These are phyloP conservation scores for Echria macrotheca DNA, from an alignment of 495 filamentous ascomycete genomes.

Conservation along the genomic window DNA sequence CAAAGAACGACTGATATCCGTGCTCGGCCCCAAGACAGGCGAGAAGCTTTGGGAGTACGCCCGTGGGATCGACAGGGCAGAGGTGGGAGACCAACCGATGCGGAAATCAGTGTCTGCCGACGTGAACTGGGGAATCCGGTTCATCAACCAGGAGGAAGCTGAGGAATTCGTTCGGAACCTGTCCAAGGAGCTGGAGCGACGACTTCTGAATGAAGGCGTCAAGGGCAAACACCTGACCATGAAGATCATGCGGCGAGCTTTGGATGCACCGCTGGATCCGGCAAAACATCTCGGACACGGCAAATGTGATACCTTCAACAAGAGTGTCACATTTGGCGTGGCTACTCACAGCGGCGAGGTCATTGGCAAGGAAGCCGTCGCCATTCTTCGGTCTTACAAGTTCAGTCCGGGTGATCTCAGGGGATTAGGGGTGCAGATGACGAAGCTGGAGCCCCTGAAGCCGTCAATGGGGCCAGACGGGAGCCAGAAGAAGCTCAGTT, in stretches of 20 bases:
- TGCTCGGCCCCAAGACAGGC: constrained; percentile 85
- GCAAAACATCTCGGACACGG: constrained; percentile 94
- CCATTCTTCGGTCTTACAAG: constrained; percentile 72
- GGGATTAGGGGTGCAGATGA: constrained; percentile 87
- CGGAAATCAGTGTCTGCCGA: constrained; percentile 93
- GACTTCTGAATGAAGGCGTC: constrained; percentile 74
- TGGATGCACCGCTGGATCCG: constrained; percentile 84
- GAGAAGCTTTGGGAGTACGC: constrained; percentile 88
- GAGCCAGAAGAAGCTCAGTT: constrained; percentile 27
- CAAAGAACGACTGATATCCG: constrained; percentile 64
- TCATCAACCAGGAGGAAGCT: constrained; percentile 80
- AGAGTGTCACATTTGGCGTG: constrained; percentile 73
- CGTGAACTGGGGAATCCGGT: constrained; percentile 97
- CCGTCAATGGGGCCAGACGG: constrained; percentile 41
- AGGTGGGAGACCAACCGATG: constrained; percentile 73
- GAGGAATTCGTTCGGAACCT: constrained; percentile 84
- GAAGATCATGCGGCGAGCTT: constrained; percentile 83
- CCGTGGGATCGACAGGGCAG: constrained; percentile 77
- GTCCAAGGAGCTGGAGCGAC: constrained; percentile 72
- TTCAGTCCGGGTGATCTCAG: constrained; percentile 87
- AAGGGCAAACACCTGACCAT: constrained; percentile 84
- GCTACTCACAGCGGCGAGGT: constrained; percentile 67
- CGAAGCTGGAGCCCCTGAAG: constrained; percentile 79
- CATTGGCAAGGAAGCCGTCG: constrained; percentile 73
- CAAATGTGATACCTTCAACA: constrained; percentile 89